These are phyloP conservation scores for Fusarium circinatum DNA, from an alignment of 2,329 filamentous ascomycete genomes.

Conservation along the genomic window DNA sequence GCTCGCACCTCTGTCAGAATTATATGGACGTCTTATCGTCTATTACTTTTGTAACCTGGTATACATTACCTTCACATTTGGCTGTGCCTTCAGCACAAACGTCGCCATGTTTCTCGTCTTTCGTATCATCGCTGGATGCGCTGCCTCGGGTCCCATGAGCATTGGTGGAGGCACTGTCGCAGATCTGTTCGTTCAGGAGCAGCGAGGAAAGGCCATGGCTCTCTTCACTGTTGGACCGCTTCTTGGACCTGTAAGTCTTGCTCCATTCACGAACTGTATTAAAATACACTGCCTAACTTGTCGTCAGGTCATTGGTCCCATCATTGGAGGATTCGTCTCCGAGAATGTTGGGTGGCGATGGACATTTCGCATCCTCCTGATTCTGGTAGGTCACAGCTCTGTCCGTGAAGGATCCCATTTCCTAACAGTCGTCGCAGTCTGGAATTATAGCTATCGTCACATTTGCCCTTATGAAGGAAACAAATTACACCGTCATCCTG, in stretches of 20 bases:
- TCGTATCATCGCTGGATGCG: slow-evolving; percentile 28
- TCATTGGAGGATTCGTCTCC: slow-evolving; percentile 58
- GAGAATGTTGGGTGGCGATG: slow-evolving; percentile 61
- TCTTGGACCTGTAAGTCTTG: slow-evolving; percentile 57
- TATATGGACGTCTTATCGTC: slow-evolving; percentile 25
- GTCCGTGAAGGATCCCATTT: fast-evolving
- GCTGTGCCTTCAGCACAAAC: slow-evolving; percentile 25
- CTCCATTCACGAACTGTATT: fast-evolving
- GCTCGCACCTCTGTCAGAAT: slow-evolving; percentile 32
- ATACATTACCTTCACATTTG: slow-evolving; percentile 12
- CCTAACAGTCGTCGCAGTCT: not conserved
- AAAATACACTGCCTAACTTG: not conserved
- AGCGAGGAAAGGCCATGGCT: slow-evolving; percentile 69
- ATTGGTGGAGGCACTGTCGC: slow-evolving; percentile 33
- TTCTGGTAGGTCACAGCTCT: slow-evolving; percentile 38
- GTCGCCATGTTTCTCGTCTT: slow-evolving; percentile 31
- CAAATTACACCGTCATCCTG: slow-evolving; percentile 24
- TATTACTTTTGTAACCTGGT: slow-evolving; percentile 23
- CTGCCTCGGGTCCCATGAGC: slow-evolving; percentile 29
- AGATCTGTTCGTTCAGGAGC: slow-evolving; percentile 15
- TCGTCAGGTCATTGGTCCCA: slow-evolving; percentile 34
- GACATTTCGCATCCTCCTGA: slow-evolving; percentile 61
- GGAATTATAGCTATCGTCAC: not conserved
- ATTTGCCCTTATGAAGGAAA: slow-evolving; percentile 44
- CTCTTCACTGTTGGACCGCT: slow-evolving; percentile 70